These are phyloP conservation scores for Vanrija humicola DNA, from an alignment of 1,284 basidiomycete species.

Conservation along the genomic window DNA sequence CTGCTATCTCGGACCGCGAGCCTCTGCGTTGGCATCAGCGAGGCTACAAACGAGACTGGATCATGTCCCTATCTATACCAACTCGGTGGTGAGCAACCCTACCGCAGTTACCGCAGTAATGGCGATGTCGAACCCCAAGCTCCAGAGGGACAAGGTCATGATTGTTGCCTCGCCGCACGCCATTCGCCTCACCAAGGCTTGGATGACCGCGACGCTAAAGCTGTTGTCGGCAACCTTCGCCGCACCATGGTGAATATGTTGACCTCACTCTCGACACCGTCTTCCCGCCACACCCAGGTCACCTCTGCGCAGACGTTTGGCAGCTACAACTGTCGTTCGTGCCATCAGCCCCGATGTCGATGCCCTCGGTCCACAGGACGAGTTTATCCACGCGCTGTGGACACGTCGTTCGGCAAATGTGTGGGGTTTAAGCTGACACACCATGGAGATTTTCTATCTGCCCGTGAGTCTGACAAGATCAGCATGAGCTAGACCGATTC, in stretches of 20 bases:
- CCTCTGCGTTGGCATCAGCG: too few species aligned
- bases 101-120: too few species aligned
- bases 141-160: constrained; percentile 51
- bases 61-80: too few species aligned
- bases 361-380: constrained; percentile 23
- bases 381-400: constrained; percentile 31
- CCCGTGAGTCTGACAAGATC: too few species aligned
- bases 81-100: too few species aligned
- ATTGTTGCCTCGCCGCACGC: constrained; percentile 50
- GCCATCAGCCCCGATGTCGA: constrained; percentile 14
- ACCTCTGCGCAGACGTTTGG: constrained; percentile 29
- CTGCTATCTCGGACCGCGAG: too few species aligned
- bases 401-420: constrained; percentile 35
- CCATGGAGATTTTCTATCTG: too few species aligned
- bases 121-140: constrained; percentile 52
- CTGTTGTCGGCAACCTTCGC: constrained; percentile 20
- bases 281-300: constrained; percentile 24
- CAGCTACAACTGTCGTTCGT: constrained; percentile 31
- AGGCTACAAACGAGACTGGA: too few species aligned
- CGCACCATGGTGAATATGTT: constrained; percentile 30
- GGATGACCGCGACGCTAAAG: constrained; percentile 27
- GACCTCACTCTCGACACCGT: constrained; percentile 36
- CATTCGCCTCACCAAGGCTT: constrained; percentile 47
- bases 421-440: neutral
- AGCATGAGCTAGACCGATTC: constrained; percentile 15